Percentiles rank a stretch among this genome's conserved stretches.
Evolutionary conservation across 345 rosid species (phyloP).

Genomic region (Firmiana major): DNA sequence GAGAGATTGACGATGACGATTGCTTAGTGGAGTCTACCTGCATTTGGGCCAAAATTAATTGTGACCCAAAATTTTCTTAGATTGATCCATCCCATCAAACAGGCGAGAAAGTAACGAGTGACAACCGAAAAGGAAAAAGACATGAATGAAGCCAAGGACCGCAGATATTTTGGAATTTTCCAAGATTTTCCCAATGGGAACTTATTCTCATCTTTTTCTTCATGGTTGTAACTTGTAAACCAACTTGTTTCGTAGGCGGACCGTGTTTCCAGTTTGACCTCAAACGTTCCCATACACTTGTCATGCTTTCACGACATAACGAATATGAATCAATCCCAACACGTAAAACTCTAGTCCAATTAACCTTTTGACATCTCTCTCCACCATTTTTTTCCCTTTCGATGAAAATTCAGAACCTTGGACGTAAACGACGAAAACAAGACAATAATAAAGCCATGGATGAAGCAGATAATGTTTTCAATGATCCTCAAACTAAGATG

Average conservation of each 20-base stretch:
- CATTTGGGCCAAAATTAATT: neutral
- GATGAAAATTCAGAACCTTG: neutral
- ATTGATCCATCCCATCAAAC: neutral
- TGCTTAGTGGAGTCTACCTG: neutral
- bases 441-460: neutral
- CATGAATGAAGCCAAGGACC: neutral
- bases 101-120: neutral
- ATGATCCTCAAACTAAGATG: slow-evolving; percentile 17
- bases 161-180: neutral
- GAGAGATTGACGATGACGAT: neutral
- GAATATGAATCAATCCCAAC: neutral
- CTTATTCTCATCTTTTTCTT: neutral
- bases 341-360: slow-evolving; percentile 6
- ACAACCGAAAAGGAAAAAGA: neutral
- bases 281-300: neutral
- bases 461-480: slow-evolving; percentile 22
- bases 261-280: neutral
- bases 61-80: neutral
- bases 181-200: neutral
- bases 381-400: neutral
- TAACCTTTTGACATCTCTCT: neutral
- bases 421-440: neutral
- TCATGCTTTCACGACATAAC: neutral
- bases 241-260: neutral
- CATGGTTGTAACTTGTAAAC: neutral